Percentiles rank a stretch among this genome's conserved stretches.
phyloP scores from a whole-genome alignment of 1,284 basidiomycete genomes.

The Neonothopanus nambi region DNA sequence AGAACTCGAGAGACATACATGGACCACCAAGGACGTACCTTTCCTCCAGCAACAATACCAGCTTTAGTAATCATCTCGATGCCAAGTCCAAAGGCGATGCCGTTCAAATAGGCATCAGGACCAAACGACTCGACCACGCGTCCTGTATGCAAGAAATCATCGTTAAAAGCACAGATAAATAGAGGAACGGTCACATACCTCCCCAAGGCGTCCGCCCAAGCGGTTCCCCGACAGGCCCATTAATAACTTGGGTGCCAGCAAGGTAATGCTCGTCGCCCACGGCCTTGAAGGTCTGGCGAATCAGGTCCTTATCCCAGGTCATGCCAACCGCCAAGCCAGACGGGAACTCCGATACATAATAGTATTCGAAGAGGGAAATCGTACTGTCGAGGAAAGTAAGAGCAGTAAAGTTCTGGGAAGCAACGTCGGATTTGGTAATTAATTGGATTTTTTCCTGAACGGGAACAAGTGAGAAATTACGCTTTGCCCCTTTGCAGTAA shows the following conservation, averaged over 20 bases:
- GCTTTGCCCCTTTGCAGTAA: no score
- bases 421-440: not conserved
- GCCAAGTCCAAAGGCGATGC: not conserved
- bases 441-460: not conserved
- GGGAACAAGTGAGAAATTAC: no score
- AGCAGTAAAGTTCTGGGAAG: not conserved
- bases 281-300: not conserved
- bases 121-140: not conserved
- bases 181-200: not conserved
- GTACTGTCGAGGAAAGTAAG: not conserved
- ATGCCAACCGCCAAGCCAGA: not conserved
- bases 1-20: no score
- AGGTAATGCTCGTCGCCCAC: not conserved
- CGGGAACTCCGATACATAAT: not conserved
- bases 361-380: not conserved
- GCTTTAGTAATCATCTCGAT: not conserved
- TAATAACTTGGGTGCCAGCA: not conserved
- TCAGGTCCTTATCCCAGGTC: conserved; percentile 1
- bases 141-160: not conserved
- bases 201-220: not conserved
- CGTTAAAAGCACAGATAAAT: not conserved
- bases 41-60: not conserved
- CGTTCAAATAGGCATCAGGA: not conserved
- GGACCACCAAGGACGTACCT: not conserved
- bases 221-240: not conserved